A percentile compares a stretch with the other conserved stretches of the same genome.
Evolutionary conservation across 1,284 basidiomycete genomes (phyloP).

Genomic region (Tremellales sp.): DNA sequence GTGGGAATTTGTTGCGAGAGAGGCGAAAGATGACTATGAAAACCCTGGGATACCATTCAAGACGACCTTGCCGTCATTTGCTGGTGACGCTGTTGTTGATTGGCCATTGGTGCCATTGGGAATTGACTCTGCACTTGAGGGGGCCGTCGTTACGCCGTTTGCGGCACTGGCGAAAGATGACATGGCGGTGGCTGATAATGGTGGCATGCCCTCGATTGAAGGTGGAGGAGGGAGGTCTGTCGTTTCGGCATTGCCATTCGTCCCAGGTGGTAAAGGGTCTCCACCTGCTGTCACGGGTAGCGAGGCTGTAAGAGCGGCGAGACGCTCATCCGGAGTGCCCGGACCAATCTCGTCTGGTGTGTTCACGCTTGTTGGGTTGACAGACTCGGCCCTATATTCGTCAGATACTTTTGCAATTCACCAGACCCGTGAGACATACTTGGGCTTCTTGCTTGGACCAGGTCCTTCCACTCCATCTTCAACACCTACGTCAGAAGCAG

Average conservation of each 20-base stretch:
- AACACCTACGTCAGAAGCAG: constrained; percentile 17
- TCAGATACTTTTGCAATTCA: neutral
- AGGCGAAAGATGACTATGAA: neutral
- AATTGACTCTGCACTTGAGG: too few species aligned
- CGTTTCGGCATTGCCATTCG: constrained; percentile 1
- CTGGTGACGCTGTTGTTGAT: too few species aligned
- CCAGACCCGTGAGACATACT: constrained; percentile 19
- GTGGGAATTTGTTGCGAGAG: too few species aligned
- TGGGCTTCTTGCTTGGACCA: constrained; percentile 42
- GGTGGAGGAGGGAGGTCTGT: constrained; percentile 32
- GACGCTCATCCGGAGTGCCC: too few species aligned
- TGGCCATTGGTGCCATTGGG: neutral
- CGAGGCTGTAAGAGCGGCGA: too few species aligned
- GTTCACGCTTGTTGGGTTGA: too few species aligned
- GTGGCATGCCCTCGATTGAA: constrained; percentile 32
- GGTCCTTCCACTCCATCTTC: constrained; percentile 34
- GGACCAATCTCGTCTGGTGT: too few species aligned
- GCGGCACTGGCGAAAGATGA: constrained; percentile 39
- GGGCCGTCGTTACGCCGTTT: constrained; percentile 33
- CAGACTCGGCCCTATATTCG: neutral
- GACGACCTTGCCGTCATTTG: constrained; percentile 11
- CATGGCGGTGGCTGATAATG: constrained; percentile 32
- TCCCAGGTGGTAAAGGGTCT: constrained; percentile 22
- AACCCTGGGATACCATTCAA: constrained; percentile 8
- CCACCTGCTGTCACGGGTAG: constrained; percentile 22